These are phyloP conservation scores for Boechera retrofracta DNA, from an alignment of 345 rosid genomes.

Conservation along the genomic window DNA sequence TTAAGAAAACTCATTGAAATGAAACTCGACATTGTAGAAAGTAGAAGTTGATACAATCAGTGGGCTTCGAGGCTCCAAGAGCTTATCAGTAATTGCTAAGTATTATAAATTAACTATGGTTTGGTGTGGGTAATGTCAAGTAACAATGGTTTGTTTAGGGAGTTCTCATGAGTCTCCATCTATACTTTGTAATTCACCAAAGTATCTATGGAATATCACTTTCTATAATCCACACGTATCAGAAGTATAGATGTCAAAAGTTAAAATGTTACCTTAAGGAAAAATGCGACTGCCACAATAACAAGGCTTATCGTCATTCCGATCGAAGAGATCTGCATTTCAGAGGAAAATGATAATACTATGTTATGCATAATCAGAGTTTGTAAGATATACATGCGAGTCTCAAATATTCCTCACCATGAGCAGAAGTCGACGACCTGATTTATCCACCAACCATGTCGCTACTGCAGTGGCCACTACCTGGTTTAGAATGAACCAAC, in stretches of 20 bases:
- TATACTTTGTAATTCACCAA: too few relatives aligned
- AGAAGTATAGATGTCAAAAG: background rate
- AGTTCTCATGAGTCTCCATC: too few relatives aligned
- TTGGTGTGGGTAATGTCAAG: background rate
- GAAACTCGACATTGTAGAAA: slow-evolving; percentile 22
- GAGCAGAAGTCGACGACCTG: slow-evolving; percentile 91
- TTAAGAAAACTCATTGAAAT: slow-evolving; percentile 21
- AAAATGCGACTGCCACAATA: slow-evolving; percentile 74
- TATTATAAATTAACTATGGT: background rate
- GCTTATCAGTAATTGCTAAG: background rate
- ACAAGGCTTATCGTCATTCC: slow-evolving; percentile 79
- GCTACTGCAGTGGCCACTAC: slow-evolving; percentile 81
- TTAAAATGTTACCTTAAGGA: slow-evolving; percentile 55
- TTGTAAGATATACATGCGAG: background rate
- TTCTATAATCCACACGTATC: too few relatives aligned
- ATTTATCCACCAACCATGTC: slow-evolving; percentile 84
- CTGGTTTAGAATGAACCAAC: slow-evolving; percentile 46
- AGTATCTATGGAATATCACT: too few relatives aligned
- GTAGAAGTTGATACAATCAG: too few relatives aligned
- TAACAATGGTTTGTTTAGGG: background rate
- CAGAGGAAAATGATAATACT: background rate
- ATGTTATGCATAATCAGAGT: slow-evolving; percentile 9
- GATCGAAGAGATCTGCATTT: slow-evolving; percentile 70
- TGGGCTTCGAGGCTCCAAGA: too few relatives aligned
- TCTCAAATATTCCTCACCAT: slow-evolving; percentile 55